Percentiles rank a stretch among this genome's conserved stretches.
Evolutionary conservation across 306 rosid genomes (phyloP).

Genomic region (Malus orientalis): DNA sequence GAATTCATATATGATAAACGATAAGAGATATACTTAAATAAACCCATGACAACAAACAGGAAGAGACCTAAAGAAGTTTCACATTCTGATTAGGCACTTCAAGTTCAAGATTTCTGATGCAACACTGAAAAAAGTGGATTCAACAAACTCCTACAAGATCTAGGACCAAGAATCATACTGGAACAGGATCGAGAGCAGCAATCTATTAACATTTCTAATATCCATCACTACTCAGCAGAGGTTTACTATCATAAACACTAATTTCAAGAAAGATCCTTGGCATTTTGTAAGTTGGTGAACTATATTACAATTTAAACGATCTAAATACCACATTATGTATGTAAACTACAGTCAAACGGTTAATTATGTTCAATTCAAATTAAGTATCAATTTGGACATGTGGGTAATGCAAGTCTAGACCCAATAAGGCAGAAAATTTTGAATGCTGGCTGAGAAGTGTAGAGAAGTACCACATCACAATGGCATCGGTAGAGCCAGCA

Average conservation of each 20-base stretch:
- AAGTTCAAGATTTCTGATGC: not conserved
- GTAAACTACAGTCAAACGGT: not conserved
- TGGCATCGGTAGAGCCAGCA: slow-evolving; percentile 93
- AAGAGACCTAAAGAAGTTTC: not conserved
- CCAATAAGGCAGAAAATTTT: no score
- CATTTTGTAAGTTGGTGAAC: not conserved
- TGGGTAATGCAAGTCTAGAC: no score
- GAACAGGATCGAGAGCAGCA: not conserved
- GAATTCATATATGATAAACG: not conserved
- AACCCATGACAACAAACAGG: not conserved
- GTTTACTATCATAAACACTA: not conserved
- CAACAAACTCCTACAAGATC: not conserved
- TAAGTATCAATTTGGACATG: not conserved
- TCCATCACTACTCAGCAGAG: not conserved
- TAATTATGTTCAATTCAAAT: not conserved
- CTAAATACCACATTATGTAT: not conserved
- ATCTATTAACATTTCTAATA: not conserved
- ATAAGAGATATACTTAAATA: not conserved
- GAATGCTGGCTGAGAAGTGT: not conserved
- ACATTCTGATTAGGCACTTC: not conserved
- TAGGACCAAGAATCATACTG: not conserved
- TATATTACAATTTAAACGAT: no score
- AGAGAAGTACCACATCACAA: slow-evolving; percentile 74
- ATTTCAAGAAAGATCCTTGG: not conserved
- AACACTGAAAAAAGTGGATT: not conserved